Conservation (phyloP, 139 green algal species). For the Tetradesmus obliquus region DNA sequence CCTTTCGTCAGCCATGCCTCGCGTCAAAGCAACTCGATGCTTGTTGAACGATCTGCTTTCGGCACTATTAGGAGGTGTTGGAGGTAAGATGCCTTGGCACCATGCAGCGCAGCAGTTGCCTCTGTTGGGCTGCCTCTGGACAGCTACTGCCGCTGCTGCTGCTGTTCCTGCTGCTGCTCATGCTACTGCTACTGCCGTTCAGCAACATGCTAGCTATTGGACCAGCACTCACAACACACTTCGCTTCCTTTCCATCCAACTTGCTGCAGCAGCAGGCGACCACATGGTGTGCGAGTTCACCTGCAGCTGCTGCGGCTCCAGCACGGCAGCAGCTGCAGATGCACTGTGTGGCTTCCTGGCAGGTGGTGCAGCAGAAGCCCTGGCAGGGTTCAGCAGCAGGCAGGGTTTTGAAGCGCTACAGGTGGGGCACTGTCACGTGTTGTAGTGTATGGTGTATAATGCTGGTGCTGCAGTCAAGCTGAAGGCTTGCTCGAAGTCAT, state of each 20-base stretch:
- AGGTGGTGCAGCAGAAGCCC: neutral
- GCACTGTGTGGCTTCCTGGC: slow-evolving; percentile 6
- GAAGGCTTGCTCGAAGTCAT: no score
- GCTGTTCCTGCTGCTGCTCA: neutral
- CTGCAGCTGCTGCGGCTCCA: slow-evolving; percentile 33
- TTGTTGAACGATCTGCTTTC: neutral
- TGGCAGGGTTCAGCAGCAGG: slow-evolving; percentile 3
- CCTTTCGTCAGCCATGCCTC: neutral
- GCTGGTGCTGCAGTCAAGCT: no score
- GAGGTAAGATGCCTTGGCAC: neutral
- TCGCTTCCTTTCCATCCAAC: neutral
- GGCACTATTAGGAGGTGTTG: neutral
- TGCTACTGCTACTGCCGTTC: neutral
- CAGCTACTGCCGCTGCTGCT: neutral
- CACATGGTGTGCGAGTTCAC: slow-evolving; percentile 32
- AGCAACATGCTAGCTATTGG: neutral
- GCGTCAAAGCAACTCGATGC: neutral
- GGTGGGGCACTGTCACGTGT: neutral
- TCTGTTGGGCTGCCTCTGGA: neutral
- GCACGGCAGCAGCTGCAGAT: slow-evolving; percentile 29
- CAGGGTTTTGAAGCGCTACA: neutral
- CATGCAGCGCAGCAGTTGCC: no score
- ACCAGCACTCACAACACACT: no score
- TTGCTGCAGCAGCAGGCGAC: neutral
- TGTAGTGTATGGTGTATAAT: no score